A percentile compares a stretch with the other conserved stretches of the same genome.
Conservation (phyloP, 129 eudicot species). For the Artemisia tridentata region DNA sequence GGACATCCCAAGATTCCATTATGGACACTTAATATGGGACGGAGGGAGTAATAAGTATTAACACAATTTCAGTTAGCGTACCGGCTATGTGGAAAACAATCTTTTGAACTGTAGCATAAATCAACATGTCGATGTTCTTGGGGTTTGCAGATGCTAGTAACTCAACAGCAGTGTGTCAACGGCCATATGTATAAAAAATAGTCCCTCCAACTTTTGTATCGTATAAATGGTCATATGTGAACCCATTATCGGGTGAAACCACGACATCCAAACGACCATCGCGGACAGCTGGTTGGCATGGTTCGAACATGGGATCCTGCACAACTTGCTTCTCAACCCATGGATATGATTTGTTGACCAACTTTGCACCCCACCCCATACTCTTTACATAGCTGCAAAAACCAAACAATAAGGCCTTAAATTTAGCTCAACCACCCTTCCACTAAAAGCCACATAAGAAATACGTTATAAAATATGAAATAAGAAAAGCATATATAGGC, state of each 20-base stretch:
- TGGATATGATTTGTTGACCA: slow-evolving; percentile 78
- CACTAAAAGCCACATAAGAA: too few species aligned
- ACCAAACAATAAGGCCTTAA: too few species aligned
- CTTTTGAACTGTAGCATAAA: slow-evolving; percentile 73
- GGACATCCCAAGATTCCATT: too few species aligned
- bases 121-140: slow-evolving; percentile 51
- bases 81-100: slow-evolving; percentile 52
- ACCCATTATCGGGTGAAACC: too few species aligned
- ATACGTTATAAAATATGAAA: too few species aligned
- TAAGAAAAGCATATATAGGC: too few species aligned
- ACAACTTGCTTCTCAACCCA: slow-evolving; percentile 84
- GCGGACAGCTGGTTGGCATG: slow-evolving; percentile 71
- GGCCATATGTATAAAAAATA: slow-evolving; percentile 63
- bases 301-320: slow-evolving; percentile 47
- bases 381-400: slow-evolving; percentile 53
- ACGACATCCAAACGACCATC: slow-evolving; percentile 67
- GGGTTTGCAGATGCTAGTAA: slow-evolving; percentile 59
- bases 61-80: too few species aligned
- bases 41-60: too few species aligned
- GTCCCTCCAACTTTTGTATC: slow-evolving; percentile 93
- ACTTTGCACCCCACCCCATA: slow-evolving; percentile 64
- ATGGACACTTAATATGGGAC: too few species aligned
- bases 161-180: slow-evolving; percentile 84
- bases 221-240: slow-evolving; percentile 73
- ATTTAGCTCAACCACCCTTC: too few species aligned